phyloP scores from a whole-genome alignment of 2,329 filamentous ascomycete genomes.

The Colletotrichum liaoningense region DNA sequence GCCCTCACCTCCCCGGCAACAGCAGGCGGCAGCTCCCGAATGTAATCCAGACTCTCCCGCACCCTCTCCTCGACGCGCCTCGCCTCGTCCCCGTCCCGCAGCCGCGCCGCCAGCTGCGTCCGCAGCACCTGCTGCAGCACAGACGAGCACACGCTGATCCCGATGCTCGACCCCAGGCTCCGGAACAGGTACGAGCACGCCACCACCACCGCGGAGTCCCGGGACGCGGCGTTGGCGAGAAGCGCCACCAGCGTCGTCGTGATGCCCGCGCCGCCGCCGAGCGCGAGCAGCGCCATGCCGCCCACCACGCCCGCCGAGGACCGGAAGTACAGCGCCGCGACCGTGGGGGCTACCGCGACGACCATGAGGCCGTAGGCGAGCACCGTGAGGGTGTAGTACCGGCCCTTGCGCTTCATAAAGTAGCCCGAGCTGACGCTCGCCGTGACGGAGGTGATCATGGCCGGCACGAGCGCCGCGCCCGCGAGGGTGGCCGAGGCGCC shows the following conservation, averaged over 20 bases:
- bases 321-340: slow-evolving; percentile 61
- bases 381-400: slow-evolving; percentile 77
- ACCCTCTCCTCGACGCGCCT: slow-evolving; percentile 76
- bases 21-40: slow-evolving; percentile 71
- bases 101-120: slow-evolving; percentile 60
- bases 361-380: slow-evolving; percentile 64
- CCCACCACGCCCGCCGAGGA: slow-evolving; percentile 64
- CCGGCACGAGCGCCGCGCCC: slow-evolving; percentile 75
- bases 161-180: slow-evolving; percentile 80
- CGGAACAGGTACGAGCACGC: slow-evolving; percentile 87
- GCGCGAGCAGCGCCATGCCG: slow-evolving; percentile 63
- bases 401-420: slow-evolving; percentile 76
- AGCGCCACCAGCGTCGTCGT: slow-evolving; percentile 79
- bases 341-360: slow-evolving; percentile 65
- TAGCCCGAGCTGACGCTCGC: slow-evolving; percentile 75
- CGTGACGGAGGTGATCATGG: slow-evolving; percentile 69
- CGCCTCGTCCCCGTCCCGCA: slow-evolving; percentile 69
- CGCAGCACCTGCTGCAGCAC: slow-evolving; percentile 78
- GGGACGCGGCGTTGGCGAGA: slow-evolving; percentile 74
- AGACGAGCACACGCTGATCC: slow-evolving; percentile 77
- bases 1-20: slow-evolving; percentile 69
- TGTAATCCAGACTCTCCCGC: slow-evolving; percentile 76
- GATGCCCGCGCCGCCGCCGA: slow-evolving; percentile 63
- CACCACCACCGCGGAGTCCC: slow-evolving; percentile 80
- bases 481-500: slow-evolving; percentile 72